Percentiles rank a stretch among this genome's conserved stretches.
phyloP scores from a whole-genome alignment of 306 rosid species.

The Castanea mollissima region DNA sequence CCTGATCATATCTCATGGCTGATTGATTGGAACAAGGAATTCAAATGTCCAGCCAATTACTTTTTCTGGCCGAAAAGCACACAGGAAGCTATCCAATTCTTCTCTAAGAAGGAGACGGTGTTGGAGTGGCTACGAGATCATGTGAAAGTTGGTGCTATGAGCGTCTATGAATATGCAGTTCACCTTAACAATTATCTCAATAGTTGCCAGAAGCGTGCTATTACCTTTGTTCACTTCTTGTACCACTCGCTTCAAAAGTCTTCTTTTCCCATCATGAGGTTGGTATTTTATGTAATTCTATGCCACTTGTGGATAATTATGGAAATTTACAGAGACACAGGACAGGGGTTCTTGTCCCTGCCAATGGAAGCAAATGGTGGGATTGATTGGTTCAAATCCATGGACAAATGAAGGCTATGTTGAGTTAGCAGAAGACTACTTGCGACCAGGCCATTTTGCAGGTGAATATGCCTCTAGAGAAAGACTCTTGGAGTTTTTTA shows the following conservation, averaged over 20 bases:
- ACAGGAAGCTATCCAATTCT: conserved; percentile 33
- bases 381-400: conserved; percentile 53
- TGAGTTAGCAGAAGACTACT: conserved; percentile 56
- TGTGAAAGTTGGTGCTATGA: conserved; percentile 16
- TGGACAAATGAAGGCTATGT: conserved; percentile 54
- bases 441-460: conserved; percentile 26
- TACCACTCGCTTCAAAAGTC: conserved; percentile 29
- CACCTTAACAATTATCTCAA: conserved; percentile 11
- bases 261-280: conserved; percentile 27
- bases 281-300: conserved; percentile 1
- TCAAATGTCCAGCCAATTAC: conserved; percentile 14
- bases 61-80: conserved; percentile 56
- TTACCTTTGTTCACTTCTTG: conserved; percentile 55
- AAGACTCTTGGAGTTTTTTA: conserved; percentile 41
- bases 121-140: conserved; percentile 39
- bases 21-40: conserved; percentile 50
- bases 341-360: conserved; percentile 55
- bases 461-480: conserved; percentile 20
- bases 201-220: conserved; percentile 14
- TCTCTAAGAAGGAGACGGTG: conserved; percentile 17
- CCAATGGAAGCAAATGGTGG: conserved; percentile 64
- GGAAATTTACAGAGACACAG: conserved; percentile 18
- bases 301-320: conserved; percentile 66
- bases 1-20: conserved; percentile 45
- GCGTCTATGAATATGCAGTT: conserved; percentile 29